phyloP scores from a whole-genome alignment of 2,329 filamentous ascomycete genomes.

The Claviceps cyperi region DNA sequence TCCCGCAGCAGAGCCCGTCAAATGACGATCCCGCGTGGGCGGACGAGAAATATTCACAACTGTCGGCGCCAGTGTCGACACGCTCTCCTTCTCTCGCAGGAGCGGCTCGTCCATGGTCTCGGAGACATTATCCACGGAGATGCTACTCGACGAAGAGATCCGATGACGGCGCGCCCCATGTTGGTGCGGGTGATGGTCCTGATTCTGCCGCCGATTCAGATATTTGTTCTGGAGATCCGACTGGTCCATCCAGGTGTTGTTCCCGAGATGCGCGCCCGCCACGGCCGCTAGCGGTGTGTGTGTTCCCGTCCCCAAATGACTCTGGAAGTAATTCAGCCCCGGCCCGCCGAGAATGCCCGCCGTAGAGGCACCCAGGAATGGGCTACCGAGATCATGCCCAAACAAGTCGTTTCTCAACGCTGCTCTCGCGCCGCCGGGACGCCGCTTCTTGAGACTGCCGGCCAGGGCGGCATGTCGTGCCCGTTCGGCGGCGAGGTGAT shows the following conservation, averaged over 20 bases:
- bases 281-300: slow-evolving; percentile 70
- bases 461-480: slow-evolving; percentile 1
- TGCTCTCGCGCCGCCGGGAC: slow-evolving; percentile 15
- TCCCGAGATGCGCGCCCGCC: slow-evolving; percentile 44
- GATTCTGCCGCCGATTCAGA: not conserved
- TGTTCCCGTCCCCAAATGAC: slow-evolving; percentile 60
- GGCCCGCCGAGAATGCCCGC: slow-evolving; percentile 56
- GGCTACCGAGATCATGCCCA: slow-evolving; percentile 34
- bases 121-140: slow-evolving; percentile 28
- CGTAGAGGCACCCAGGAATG: slow-evolving; percentile 44
- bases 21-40: slow-evolving; percentile 37
- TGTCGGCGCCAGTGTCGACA: slow-evolving; percentile 46
- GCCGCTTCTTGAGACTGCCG: slow-evolving; percentile 6
- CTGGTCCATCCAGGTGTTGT: slow-evolving; percentile 21
- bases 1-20: slow-evolving; percentile 23
- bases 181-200: not conserved
- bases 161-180: slow-evolving; percentile 14
- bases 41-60: slow-evolving; percentile 39
- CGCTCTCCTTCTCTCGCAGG: slow-evolving; percentile 45
- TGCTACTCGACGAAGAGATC: slow-evolving; percentile 31
- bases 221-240: slow-evolving; percentile 2
- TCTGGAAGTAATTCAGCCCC: slow-evolving; percentile 71
- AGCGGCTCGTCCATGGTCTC: slow-evolving; percentile 15
- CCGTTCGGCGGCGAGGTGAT: slow-evolving; percentile 10
- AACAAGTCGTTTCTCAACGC: slow-evolving; percentile 19